These are phyloP conservation scores for Chaetoceros tenuissimus DNA, from an alignment of 108 stramenopile species.

Conservation along the genomic window DNA sequence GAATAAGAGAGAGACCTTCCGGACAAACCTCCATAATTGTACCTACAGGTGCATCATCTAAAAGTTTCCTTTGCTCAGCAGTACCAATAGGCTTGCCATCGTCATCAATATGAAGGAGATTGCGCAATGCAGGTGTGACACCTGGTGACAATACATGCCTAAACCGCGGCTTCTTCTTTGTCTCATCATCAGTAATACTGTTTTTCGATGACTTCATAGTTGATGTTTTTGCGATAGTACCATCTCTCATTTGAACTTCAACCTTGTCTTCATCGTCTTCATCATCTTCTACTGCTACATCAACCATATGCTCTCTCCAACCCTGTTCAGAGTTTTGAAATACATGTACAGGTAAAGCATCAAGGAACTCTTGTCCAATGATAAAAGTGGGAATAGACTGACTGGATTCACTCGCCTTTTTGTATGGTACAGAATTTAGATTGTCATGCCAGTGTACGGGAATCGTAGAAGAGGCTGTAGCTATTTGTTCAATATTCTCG, in stretches of 20 bases:
- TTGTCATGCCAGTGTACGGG: constrained; percentile 65
- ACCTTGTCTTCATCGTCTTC: constrained; percentile 18
- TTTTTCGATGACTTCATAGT: neutral
- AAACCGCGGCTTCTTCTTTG: constrained; percentile 48
- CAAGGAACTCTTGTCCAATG: constrained; percentile 91
- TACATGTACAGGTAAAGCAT: constrained; percentile 91
- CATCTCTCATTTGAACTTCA: neutral
- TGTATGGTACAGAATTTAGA: constrained; percentile 42
- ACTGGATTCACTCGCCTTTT: constrained; percentile 18
- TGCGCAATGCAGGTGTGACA: constrained; percentile 67
- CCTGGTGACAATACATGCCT: constrained; percentile 74
- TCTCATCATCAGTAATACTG: neutral
- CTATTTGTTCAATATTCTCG: neutral
- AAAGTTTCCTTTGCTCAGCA: constrained; percentile 15
- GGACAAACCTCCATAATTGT: constrained; percentile 90
- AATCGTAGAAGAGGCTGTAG: constrained; percentile 11
- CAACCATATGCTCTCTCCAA: constrained; percentile 94
- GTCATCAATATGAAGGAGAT: constrained; percentile 37
- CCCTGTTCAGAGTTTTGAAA: constrained; percentile 84
- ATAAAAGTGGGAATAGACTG: constrained; percentile 44
- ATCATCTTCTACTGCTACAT: constrained; percentile 55
- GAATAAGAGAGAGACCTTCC: constrained; percentile 69
- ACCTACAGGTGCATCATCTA: constrained; percentile 42
- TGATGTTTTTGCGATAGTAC: neutral
- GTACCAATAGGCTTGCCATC: constrained; percentile 22